Evolutionary conservation across 1,284 basidiomycete species (phyloP).

Genomic region (Leccinum angustisporum): DNA sequence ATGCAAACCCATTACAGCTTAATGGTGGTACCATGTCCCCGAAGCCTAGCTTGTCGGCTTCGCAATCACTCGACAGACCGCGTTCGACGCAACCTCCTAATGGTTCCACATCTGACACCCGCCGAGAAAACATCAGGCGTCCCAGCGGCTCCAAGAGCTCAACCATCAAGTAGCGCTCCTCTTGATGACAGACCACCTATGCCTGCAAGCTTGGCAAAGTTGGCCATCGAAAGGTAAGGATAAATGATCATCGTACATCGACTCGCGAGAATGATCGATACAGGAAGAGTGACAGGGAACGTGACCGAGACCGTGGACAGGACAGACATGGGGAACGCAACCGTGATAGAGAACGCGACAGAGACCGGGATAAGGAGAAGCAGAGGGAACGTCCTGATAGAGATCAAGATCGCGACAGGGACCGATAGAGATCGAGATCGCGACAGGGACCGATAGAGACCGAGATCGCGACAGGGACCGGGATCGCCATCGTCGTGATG

Average conservation of each 20-base stretch:
- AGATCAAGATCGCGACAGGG: constrained; percentile 43
- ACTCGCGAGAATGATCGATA: constrained; percentile 38
- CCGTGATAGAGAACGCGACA: constrained; percentile 42
- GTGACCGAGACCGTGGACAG: constrained; percentile 46
- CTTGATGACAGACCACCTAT: constrained; percentile 25
- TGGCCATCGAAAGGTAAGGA: constrained; percentile 66
- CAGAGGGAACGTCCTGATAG: constrained; percentile 43
- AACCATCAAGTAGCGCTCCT: constrained; percentile 36
- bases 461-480: constrained; percentile 36
- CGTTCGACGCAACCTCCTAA: constrained; percentile 38
- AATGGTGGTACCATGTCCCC: constrained; percentile 39
- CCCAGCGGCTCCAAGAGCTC: constrained; percentile 61
- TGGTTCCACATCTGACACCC: constrained; percentile 34
- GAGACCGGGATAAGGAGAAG: constrained; percentile 41
- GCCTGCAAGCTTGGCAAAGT: constrained; percentile 45
- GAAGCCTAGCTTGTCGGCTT: constrained; percentile 30
- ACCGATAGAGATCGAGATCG: constrained; percentile 35
- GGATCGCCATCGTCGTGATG: constrained; percentile 37
- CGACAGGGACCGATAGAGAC: constrained; percentile 24
- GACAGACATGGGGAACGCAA: constrained; percentile 47
- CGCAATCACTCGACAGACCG: constrained; percentile 42
- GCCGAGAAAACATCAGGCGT: constrained; percentile 36
- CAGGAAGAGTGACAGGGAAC: constrained; percentile 46
- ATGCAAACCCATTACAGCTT: constrained; percentile 26
- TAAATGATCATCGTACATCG: constrained; percentile 22